phyloP scores from a whole-genome alignment of 169 alveolate species.

The Ichthyophthirius multifiliis region DNA sequence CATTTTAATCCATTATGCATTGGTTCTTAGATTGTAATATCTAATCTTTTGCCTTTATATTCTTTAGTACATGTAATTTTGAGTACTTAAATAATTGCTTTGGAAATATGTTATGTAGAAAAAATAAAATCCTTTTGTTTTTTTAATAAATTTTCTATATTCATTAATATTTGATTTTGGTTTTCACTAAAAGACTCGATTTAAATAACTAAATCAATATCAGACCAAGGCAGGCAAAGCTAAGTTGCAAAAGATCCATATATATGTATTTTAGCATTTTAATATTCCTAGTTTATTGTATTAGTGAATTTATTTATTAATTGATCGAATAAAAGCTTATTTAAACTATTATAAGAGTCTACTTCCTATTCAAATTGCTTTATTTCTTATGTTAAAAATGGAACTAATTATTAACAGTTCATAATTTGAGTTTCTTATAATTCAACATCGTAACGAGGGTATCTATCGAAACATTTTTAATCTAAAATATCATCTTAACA shows the following conservation, averaged over 20 bases:
- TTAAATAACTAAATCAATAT: slow-evolving; percentile 80
- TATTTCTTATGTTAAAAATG: slow-evolving; percentile 9
- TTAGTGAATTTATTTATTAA: slow-evolving; percentile 9
- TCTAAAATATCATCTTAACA: too few species aligned
- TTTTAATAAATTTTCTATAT: slow-evolving; percentile 21
- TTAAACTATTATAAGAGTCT: slow-evolving; percentile 5
- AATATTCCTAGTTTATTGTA: slow-evolving; percentile 30
- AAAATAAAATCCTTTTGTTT: slow-evolving; percentile 2
- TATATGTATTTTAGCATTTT: slow-evolving; percentile 51
- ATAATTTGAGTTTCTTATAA: too few species aligned
- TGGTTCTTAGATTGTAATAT: slow-evolving; percentile 70
- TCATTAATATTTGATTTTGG: too few species aligned
- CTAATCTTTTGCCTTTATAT: slow-evolving; percentile 52
- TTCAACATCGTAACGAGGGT: too few species aligned
- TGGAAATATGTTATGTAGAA: neutral
- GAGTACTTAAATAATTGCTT: slow-evolving; percentile 61
- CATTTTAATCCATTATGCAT: slow-evolving; percentile 77
- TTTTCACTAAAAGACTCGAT: too few species aligned
- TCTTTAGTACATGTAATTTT: slow-evolving; percentile 54
- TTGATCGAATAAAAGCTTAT: slow-evolving; percentile 7
- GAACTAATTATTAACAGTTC: neutral
- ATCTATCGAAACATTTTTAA: too few species aligned
- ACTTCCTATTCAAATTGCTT: slow-evolving; percentile 16
- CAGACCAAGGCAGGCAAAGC: slow-evolving; percentile 80
- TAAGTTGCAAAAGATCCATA: slow-evolving; percentile 81